These are phyloP conservation scores for Cylindrotheca closterium DNA, from an alignment of 108 stramenopile genomes.

Conservation along the genomic window DNA sequence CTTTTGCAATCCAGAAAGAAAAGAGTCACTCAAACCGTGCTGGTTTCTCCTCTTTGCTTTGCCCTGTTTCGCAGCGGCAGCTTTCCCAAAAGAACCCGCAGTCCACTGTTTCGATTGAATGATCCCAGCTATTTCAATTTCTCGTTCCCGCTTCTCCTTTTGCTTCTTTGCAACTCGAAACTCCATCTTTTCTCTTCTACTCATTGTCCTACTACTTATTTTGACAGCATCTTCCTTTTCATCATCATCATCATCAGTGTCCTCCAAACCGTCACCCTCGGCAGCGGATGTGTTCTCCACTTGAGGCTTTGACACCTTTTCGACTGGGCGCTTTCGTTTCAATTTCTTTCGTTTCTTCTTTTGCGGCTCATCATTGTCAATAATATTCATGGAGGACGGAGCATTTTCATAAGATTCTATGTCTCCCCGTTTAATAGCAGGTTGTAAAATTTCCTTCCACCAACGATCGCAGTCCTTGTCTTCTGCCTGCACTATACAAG, in stretches of 20 bases:
- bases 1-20: neutral
- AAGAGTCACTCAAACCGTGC: neutral
- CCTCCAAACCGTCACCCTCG: neutral
- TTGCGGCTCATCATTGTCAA: neutral
- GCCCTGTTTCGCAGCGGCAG: neutral
- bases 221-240: neutral
- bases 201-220: neutral
- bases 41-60: neutral
- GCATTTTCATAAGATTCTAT: neutral
- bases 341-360: neutral
- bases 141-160: neutral
- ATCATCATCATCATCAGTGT: neutral
- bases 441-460: slow-evolving; percentile 78
- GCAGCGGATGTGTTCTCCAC: neutral
- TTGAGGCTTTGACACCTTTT: neutral
- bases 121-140: neutral
- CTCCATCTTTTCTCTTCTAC: neutral
- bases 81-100: neutral
- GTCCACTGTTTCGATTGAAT: neutral
- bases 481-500: slow-evolving; percentile 72
- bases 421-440: slow-evolving; percentile 60
- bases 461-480: slow-evolving; percentile 48
- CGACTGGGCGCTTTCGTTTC: neutral
- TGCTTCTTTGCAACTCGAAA: neutral
- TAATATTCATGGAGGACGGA: neutral